Conservation (phyloP, 1,284 basidiomycete species). For the Psilocybe mexicana region DNA sequence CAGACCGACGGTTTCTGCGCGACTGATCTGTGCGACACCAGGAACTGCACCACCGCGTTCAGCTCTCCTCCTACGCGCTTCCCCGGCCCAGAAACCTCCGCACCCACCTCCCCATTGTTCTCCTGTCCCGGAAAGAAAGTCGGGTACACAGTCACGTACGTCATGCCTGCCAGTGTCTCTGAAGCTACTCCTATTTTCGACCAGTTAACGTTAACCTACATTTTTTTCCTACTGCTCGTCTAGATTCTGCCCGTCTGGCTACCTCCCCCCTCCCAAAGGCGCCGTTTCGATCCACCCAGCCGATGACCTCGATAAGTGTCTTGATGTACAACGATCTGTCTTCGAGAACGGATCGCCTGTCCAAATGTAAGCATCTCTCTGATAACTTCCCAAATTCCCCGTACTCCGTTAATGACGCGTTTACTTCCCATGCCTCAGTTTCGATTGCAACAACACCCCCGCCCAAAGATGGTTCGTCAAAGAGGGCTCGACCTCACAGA, state of each 20-base stretch:
- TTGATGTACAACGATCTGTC: slow-evolving; percentile 24
- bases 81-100: slow-evolving; percentile 11
- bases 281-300: slow-evolving; percentile 22
- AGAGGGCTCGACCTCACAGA: slow-evolving; percentile 18
- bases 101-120: slow-evolving; percentile 20
- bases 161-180: neutral
- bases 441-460: slow-evolving; percentile 25
- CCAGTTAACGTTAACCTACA: neutral
- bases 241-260: slow-evolving; percentile 27
- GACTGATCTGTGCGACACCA: slow-evolving; percentile 16
- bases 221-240: neutral
- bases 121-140: slow-evolving; percentile 17
- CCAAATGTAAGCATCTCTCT: slow-evolving; percentile 22
- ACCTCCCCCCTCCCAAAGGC: slow-evolving; percentile 20
- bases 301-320: slow-evolving; percentile 22
- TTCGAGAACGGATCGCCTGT: slow-evolving; percentile 28
- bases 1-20: slow-evolving; percentile 23
- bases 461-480: slow-evolving; percentile 27
- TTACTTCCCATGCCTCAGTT: slow-evolving; percentile 12
- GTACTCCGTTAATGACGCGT: neutral
- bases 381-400: neutral
- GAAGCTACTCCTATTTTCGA: neutral
- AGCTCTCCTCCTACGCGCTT: slow-evolving; percentile 21
- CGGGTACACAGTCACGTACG: slow-evolving; percentile 25
- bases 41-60: slow-evolving; percentile 20